Evolutionary conservation across 768 basidiomycete species (phyloP).

Genomic region (Phlebiopsis gigantea): DNA sequence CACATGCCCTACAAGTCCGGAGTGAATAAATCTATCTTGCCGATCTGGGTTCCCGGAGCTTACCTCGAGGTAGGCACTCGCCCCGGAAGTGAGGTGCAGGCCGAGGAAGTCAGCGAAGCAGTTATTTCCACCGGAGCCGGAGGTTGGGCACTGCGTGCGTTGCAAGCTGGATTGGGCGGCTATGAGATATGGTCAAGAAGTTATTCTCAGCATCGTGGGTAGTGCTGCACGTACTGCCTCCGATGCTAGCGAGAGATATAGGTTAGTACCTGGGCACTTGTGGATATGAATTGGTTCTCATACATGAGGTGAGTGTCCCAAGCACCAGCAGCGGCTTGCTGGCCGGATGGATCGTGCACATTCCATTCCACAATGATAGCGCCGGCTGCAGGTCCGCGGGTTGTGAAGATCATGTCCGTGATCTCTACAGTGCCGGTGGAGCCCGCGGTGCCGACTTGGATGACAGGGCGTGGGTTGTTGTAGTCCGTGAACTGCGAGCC

Average conservation of each 20-base stretch:
- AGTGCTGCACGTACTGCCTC: slow-evolving; percentile 19
- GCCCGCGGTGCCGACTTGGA: slow-evolving; percentile 35
- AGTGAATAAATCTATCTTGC: neutral
- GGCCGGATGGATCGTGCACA: slow-evolving; percentile 42
- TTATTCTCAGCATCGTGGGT: neutral
- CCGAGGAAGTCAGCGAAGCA: slow-evolving; percentile 68
- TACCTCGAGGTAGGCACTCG: slow-evolving; percentile 55
- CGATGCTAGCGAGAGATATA: slow-evolving; percentile 16
- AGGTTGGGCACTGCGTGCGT: slow-evolving; percentile 31
- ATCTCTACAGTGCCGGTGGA: slow-evolving; percentile 37
- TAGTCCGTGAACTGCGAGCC: slow-evolving; percentile 37
- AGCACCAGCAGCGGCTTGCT: slow-evolving; percentile 45
- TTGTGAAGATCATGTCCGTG: slow-evolving; percentile 41
- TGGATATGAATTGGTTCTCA: too few species aligned
- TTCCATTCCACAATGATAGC: slow-evolving; percentile 60
- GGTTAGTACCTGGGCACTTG: too few species aligned
- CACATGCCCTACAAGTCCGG: slow-evolving; percentile 32
- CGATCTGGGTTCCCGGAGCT: neutral
- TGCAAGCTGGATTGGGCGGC: slow-evolving; percentile 27
- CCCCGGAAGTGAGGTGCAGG: slow-evolving; percentile 45
- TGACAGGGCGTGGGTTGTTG: slow-evolving; percentile 35
- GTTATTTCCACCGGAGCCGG: slow-evolving; percentile 26
- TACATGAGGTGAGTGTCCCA: slow-evolving; percentile 44
- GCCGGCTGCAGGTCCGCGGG: slow-evolving; percentile 39
- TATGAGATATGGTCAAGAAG: neutral